Evolutionary conservation across 2,329 filamentous ascomycete genomes (phyloP).

Genomic region (Akanthomyces uredinophilus): DNA sequence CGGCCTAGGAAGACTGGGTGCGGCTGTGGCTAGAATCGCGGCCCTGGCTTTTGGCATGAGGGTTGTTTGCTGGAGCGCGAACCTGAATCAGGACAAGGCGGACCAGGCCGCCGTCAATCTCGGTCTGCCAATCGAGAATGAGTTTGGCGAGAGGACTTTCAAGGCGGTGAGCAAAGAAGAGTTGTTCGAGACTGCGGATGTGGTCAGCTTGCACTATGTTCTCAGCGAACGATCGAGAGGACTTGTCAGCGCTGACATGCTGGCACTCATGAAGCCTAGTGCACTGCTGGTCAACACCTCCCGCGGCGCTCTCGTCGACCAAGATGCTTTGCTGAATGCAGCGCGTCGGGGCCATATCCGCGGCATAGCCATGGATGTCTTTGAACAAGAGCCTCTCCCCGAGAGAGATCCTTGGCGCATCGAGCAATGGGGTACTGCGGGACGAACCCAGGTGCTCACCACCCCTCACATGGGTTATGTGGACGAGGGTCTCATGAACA

Average conservation of each 20-base stretch:
- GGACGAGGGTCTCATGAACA: slow-evolving; percentile 56
- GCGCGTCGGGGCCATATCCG: slow-evolving; percentile 55
- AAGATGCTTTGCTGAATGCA: slow-evolving; percentile 55
- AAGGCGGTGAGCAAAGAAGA: slow-evolving; percentile 55
- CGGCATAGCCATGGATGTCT: slow-evolving; percentile 69
- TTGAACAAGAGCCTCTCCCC: slow-evolving; percentile 65
- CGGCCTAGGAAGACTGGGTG: slow-evolving; percentile 59
- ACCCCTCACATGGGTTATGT: slow-evolving; percentile 74
- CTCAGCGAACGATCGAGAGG: slow-evolving; percentile 58
- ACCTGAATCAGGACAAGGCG: slow-evolving; percentile 57
- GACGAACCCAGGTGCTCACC: slow-evolving; percentile 55
- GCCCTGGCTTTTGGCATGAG: slow-evolving; percentile 59
- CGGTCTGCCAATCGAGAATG: slow-evolving; percentile 51
- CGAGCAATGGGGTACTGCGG: slow-evolving; percentile 56
- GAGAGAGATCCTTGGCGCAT: slow-evolving; percentile 61
- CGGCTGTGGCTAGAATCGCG: slow-evolving; percentile 54
- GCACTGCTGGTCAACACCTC: slow-evolving; percentile 69
- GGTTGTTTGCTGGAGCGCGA: slow-evolving; percentile 59
- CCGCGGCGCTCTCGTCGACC: slow-evolving; percentile 63
- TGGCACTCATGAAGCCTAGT: slow-evolving; percentile 55
- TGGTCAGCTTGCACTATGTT: slow-evolving; percentile 65
- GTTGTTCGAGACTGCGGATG: slow-evolving; percentile 56
- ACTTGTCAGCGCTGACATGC: slow-evolving; percentile 51
- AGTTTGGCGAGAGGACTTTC: slow-evolving; percentile 49
- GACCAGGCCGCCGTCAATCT: slow-evolving; percentile 48